phyloP scores from a whole-genome alignment of 2,329 filamentous ascomycete genomes.

The Arachnomyces sp. region DNA sequence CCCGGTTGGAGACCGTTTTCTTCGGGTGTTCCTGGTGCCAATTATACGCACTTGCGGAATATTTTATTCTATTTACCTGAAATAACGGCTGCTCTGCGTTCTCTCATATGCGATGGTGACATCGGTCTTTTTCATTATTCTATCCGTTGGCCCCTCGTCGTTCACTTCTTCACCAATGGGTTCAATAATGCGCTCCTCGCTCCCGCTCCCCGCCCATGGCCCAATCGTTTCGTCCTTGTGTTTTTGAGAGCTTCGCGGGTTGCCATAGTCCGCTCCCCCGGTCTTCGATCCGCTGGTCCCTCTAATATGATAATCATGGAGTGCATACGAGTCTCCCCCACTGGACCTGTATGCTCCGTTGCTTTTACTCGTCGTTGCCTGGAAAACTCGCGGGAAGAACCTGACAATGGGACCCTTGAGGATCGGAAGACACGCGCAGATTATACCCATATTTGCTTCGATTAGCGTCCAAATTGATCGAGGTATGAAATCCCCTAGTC shows the following conservation, averaged over 20 bases:
- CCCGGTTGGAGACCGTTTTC: too few species aligned
- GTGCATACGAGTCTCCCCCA: slow-evolving; percentile 1
- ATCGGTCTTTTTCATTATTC: not conserved
- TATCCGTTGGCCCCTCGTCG: not conserved
- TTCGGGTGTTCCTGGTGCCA: too few species aligned
- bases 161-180: not conserved
- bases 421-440: slow-evolving; percentile 29
- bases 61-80: too few species aligned
- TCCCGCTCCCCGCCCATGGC: not conserved
- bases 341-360: not conserved
- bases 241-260: not conserved
- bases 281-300: not conserved
- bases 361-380: not conserved
- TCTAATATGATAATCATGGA: not conserved
- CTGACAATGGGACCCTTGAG: not conserved
- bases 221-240: too few species aligned
- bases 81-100: too few species aligned
- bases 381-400: not conserved
- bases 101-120: not conserved
- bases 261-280: not conserved
- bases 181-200: slow-evolving; percentile 5
- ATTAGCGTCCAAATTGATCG: slow-evolving; percentile 27
- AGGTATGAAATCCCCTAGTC: slow-evolving; percentile 15
- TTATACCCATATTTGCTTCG: slow-evolving; percentile 28
- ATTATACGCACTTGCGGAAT: too few species aligned